Evolutionary conservation across 805 yeast genomes (phyloP).

Genomic region (Saturnispora zaruensis): DNA sequence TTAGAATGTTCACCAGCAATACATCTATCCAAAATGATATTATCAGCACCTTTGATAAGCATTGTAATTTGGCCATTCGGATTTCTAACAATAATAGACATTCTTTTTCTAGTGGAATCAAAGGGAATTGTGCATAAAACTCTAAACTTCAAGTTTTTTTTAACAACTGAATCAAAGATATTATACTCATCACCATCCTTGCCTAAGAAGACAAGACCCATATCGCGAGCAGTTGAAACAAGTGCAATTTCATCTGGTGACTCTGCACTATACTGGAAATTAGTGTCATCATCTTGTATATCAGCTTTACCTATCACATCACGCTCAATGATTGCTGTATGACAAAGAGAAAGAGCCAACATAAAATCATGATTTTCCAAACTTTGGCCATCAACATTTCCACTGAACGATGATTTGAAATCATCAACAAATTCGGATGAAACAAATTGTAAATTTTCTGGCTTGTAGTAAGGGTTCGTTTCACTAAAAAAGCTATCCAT

Average conservation of each 20-base stretch:
- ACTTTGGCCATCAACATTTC: conserved; percentile 29
- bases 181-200: conserved; percentile 41
- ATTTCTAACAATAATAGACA: conserved; percentile 59
- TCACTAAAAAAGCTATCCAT: conserved; percentile 41
- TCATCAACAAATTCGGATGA: conserved; percentile 54
- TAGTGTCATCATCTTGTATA: conserved; percentile 31
- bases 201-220: conserved; percentile 57
- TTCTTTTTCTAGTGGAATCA: conserved; percentile 65
- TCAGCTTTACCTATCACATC: conserved; percentile 18
- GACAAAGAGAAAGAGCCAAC: conserved; percentile 62
- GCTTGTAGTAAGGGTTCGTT: conserved; percentile 35
- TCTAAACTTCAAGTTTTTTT: conserved; percentile 37
- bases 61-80: conserved; percentile 36
- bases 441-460: conserved; percentile 49
- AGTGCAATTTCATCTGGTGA: conserved; percentile 80
- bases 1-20: conserved; percentile 24
- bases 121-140: conserved; percentile 53
- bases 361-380: conserved; percentile 48
- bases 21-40: conserved; percentile 48
- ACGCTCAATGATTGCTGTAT: conserved; percentile 45
- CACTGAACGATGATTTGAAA: conserved; percentile 28
- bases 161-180: conserved; percentile 33
- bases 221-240: conserved; percentile 66
- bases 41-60: conserved; percentile 70
- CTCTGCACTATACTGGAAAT: conserved; percentile 53